Evolutionary conservation across 1,139 yeast species (phyloP), one percentile per base, ranked within the genome.

Genomic region (Ogataea hybrid): DNA sequence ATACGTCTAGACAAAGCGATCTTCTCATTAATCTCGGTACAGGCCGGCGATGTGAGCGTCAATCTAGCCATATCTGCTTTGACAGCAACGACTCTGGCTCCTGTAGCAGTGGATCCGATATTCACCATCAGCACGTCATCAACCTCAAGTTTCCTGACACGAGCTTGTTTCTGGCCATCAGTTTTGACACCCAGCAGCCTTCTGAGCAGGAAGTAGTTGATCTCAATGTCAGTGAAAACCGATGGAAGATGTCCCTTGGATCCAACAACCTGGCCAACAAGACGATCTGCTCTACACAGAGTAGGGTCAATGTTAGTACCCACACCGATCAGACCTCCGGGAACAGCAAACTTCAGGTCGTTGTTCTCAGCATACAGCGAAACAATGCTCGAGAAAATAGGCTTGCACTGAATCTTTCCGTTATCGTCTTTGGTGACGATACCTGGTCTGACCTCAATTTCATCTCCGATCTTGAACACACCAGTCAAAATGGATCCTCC

Each of bases 301-400:
- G 98, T 92, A 50, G 99, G 99, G 68, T 94, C 98, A 54, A 94
- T 96, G 70, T 88, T 87, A 44, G 98, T 92, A 73, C 99, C 99
- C 45, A 94, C 97, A 79, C 99, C 99, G 60, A 94, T 94, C 64
- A 94, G 79, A 54, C 99, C 99, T 80, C 99, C 99, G 37, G 99
- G 99, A 59, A 94, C 98, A 41, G 99, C 99, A 62, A 92, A 94
- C 66, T 92, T 92, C 69, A 94, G 80, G 66, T 90, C 97, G 61
- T 94, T 94, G 69, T 92, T 90, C 70, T 94, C 99, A 46, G 99
- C 98, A 65, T 90, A 90, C 56, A 94, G 75, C 16, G 97, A 85
- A 38, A 88, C 92, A 62, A 94, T 89, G 61, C 88, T 83, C 44
- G 97, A 89, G 71, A 86, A 87, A 61, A 94, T 92, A 37, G 98